These are phyloP conservation scores for Exsudoporus frostii DNA, from an alignment of 768 basidiomycete genomes.

Conservation along the genomic window DNA sequence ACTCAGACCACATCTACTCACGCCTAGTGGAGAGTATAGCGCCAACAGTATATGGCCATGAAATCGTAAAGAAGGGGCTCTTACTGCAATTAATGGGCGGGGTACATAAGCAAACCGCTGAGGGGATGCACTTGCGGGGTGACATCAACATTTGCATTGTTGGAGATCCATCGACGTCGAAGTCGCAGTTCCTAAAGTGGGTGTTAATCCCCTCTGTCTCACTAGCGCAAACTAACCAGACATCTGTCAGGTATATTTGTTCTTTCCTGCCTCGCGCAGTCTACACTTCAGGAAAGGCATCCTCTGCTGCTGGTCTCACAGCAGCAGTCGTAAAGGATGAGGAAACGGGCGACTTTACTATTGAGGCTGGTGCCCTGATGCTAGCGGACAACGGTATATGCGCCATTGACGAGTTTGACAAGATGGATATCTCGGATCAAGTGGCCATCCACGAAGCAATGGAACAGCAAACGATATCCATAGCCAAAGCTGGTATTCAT, in stretches of 20 bases:
- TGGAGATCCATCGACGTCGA: constrained; percentile 96
- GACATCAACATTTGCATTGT: constrained; percentile 99
- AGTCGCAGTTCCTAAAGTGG: constrained; percentile 97
- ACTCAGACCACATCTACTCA: constrained; percentile 91
- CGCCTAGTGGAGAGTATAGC: constrained; percentile 93
- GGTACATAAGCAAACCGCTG: constrained; percentile 92
- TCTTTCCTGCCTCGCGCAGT: constrained; percentile 97
- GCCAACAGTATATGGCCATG: constrained; percentile 97
- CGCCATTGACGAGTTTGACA: constrained; percentile 99
- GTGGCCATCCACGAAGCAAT: constrained; percentile 99
- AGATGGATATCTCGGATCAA: constrained; percentile 98
- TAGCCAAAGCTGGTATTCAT: constrained; percentile 98
- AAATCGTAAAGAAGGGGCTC: constrained; percentile 98
- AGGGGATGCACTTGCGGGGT: constrained; percentile 97
- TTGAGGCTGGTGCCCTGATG: constrained; percentile 99
- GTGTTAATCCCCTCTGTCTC: constrained; percentile 24
- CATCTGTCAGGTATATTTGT: constrained; percentile 77
- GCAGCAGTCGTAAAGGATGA: constrained; percentile 98
- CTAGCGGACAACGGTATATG: constrained; percentile 99
- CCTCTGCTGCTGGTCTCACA: constrained; percentile 97
- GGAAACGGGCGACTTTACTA: constrained; percentile 98
- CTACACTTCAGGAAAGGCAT: constrained; percentile 99
- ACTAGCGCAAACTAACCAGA: background rate
- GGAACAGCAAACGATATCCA: constrained; percentile 99
- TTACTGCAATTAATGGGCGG: constrained; percentile 97